Conservation (phyloP, 1,284 basidiomycete genomes). For the Bothia castanella region DNA sequence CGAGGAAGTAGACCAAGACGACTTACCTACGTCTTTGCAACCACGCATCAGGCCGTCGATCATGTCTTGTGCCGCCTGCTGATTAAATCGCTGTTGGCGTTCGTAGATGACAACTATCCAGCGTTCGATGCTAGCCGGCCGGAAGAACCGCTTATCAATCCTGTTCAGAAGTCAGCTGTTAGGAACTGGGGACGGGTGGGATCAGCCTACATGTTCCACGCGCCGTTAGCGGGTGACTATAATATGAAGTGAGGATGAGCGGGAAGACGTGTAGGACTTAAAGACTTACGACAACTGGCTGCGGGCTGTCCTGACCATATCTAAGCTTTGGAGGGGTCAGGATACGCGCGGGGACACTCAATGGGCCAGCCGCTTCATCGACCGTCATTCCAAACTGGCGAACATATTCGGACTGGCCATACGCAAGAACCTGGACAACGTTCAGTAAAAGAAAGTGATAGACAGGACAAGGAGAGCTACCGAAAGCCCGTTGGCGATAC, state of each 20-base stretch:
- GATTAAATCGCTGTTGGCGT: constrained; percentile 48
- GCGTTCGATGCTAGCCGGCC: constrained; percentile 45
- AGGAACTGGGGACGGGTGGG: background rate
- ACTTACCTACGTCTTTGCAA: constrained; percentile 56
- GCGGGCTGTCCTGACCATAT: constrained; percentile 52
- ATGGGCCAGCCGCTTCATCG: constrained; percentile 43
- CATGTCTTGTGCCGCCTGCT: constrained; percentile 45
- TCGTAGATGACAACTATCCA: constrained; percentile 69
- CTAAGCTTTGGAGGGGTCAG: constrained; percentile 57
- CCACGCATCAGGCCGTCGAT: constrained; percentile 44
- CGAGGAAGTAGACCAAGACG: background rate
- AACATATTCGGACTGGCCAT: constrained; percentile 71
- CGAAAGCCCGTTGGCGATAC: constrained; percentile 53
- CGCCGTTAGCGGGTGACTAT: constrained; percentile 57
- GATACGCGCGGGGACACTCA: constrained; percentile 57
- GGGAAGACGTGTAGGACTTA: background rate
- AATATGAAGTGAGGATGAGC: background rate
- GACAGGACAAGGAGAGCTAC: constrained; percentile 32
- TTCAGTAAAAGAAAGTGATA: background rate
- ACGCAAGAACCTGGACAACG: constrained; percentile 53
- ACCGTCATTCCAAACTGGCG: constrained; percentile 63
- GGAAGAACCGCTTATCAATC: constrained; percentile 63
- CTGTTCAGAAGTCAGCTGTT: constrained; percentile 31
- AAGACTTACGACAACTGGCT: constrained; percentile 49
- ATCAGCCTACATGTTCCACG: constrained; percentile 61